phyloP scores from a whole-genome alignment of 441 rosid species.

The Arabidopsis lyrata region DNA sequence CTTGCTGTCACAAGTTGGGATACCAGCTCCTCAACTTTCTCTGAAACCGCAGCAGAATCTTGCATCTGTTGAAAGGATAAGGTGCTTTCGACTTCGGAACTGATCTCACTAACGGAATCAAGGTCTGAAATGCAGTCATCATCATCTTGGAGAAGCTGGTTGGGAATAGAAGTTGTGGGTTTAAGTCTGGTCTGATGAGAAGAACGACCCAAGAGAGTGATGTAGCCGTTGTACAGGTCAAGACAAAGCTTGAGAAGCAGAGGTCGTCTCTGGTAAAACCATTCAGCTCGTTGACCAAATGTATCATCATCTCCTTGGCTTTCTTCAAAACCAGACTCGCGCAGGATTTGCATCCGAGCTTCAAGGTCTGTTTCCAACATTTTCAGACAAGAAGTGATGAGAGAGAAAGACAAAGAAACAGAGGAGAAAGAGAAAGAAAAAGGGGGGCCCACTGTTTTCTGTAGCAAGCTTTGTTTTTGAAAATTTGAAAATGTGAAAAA shows the following conservation, averaged over 20 bases:
- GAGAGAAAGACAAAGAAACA: constrained; percentile 26
- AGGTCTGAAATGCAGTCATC: constrained; percentile 40
- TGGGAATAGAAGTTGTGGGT: constrained; percentile 2
- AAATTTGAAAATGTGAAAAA: constrained; percentile 41
- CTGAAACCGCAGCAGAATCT: constrained; percentile 24
- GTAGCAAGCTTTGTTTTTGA: constrained; percentile 39
- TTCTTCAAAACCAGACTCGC: constrained; percentile 38
- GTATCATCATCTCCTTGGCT: constrained; percentile 59
- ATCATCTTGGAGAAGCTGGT: constrained; percentile 26
- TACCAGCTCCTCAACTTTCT: constrained; percentile 50
- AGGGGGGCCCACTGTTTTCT: constrained; percentile 35
- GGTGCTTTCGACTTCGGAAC: constrained; percentile 55
- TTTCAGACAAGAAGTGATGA: constrained; percentile 33
- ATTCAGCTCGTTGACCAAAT: constrained; percentile 69
- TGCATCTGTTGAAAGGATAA: constrained; percentile 49
- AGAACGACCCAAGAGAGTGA: constrained; percentile 51
- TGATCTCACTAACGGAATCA: constrained; percentile 35
- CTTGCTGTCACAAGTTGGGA: constrained; percentile 56
- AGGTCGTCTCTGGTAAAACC: constrained; percentile 72
- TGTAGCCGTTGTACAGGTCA: constrained; percentile 67
- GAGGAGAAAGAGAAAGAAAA: constrained; percentile 22
- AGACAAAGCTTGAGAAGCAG: constrained; percentile 60
- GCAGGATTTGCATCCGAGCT: constrained; percentile 54
- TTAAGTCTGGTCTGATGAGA: constrained; percentile 42
- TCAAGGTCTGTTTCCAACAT: constrained; percentile 55